Conservation (phyloP, 345 rosid species). For the Punica granatum region DNA sequence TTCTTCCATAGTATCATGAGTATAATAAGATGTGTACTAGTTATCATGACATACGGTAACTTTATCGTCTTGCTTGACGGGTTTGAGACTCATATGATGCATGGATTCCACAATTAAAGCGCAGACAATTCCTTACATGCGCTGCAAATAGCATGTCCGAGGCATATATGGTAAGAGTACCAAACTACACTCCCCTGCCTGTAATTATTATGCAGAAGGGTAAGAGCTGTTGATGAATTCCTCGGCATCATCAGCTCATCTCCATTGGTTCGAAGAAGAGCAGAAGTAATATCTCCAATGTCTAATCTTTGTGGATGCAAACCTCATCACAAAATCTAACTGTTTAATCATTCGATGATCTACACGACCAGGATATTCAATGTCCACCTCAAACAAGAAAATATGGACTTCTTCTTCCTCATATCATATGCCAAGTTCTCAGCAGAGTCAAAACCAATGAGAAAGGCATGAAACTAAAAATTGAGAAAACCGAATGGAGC, state of each 20-base stretch:
- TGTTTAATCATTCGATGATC: neutral
- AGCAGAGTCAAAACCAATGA: neutral
- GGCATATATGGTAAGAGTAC: neutral
- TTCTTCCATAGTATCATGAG: too few relatives aligned
- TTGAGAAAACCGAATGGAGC: neutral
- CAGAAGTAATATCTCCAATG: neutral
- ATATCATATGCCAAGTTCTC: neutral
- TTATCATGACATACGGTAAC: neutral
- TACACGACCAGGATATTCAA: neutral
- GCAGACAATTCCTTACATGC: neutral
- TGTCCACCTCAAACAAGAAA: neutral
- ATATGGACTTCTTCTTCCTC: neutral
- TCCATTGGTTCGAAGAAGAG: slow-evolving; percentile 56
- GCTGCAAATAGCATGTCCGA: neutral
- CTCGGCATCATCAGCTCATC: slow-evolving; percentile 50
- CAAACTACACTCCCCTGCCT: neutral
- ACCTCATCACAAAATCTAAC: neutral
- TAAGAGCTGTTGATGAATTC: slow-evolving; percentile 67
- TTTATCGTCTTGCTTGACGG: neutral
- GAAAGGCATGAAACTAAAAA: neutral
- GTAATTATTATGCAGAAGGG: slow-evolving; percentile 58
- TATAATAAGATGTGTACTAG: too few relatives aligned
- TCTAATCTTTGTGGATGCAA: slow-evolving; percentile 23
- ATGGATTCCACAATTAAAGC: slow-evolving; percentile 3
- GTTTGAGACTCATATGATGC: slow-evolving; percentile 3